Base-by-base conservation (phyloP, 768 basidiomycete species). In the Dendrothele bispora region DNA sequence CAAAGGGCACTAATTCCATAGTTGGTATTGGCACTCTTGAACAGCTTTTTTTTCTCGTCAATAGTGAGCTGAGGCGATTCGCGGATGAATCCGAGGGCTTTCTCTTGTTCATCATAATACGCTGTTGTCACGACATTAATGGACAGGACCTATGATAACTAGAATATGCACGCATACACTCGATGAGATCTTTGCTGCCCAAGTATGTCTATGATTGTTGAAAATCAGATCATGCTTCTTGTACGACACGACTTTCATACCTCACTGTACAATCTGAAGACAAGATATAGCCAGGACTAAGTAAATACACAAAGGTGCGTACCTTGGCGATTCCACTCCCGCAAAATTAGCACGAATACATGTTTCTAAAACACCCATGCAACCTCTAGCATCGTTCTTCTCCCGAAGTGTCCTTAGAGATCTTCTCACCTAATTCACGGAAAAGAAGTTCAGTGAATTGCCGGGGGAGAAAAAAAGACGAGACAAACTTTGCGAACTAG, bases 321-420 rank as follows among this genome's bases (percentile, higher is more conserved):
- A 84, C 87, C 87, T 83, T 8, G 86, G 67, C 28, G 89, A 90
- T 68, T 97, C 95, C 3, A 91, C 83, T 0, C 91, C 97, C 12
- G 90, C 97, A 69, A 98, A 99, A 63, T 97, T 98, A 20, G 83
- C 79, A 45, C 94, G 77, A 36, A 98, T 78, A 55, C 91, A 97
- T 0, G 91, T 91, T 58, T 95, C 92, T 28, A 99, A 69, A 0
- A 98, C 89, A 4, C 91, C 94, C 36, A 95, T 78, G 39, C 95
- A 79, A 0, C 90, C 93, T 49, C 89, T 82, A 3, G 82, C 86
- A 61, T 99, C 95, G 27, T 84, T 83, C 55, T 79, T 83, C 53
- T 84, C 81, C 54, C 95, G 73, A 24, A 93, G 65, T 20, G 71
- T 77, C 50, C 69, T 80, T 43, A 98, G 69, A 1, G 92, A 95